A percentile compares a stretch with the other conserved stretches of the same genome.
These are phyloP conservation scores for Cladosporium halotolerans DNA, from an alignment of 2,329 filamentous ascomycete genomes.

Conservation along the genomic window DNA sequence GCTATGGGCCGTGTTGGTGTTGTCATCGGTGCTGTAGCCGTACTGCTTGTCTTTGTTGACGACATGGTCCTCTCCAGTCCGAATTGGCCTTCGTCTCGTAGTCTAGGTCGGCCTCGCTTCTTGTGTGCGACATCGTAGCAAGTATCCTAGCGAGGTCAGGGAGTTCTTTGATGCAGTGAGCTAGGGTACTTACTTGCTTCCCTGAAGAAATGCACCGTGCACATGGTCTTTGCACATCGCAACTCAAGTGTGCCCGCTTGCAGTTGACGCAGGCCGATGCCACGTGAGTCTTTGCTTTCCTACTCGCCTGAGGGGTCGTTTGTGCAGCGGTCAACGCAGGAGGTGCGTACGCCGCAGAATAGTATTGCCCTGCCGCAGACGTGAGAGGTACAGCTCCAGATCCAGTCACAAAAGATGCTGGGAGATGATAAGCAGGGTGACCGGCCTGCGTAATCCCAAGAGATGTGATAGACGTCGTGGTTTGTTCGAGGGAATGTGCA, in stretches of 20 bases:
- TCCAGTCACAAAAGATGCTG: slow-evolving; percentile 2
- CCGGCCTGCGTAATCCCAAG: not conserved
- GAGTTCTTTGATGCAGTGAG: not conserved
- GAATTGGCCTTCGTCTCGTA: slow-evolving; percentile 57
- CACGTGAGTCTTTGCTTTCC: slow-evolving; percentile 57
- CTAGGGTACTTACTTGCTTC: slow-evolving; percentile 49
- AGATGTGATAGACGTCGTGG: not conserved
- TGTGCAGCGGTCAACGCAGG: not conserved
- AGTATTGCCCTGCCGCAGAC: not conserved
- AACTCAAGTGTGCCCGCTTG: slow-evolving; percentile 71
- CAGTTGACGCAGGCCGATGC: slow-evolving; percentile 80
- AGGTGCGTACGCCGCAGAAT: not conserved
- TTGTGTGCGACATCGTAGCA: slow-evolving; percentile 83
- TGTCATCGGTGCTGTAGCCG: not conserved
- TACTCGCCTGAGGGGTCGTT: slow-evolving; percentile 8
- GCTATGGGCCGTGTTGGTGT: slow-evolving; percentile 21
- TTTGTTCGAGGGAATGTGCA: not conserved
- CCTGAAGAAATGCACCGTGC: slow-evolving; percentile 70
- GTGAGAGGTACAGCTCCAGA: not conserved
- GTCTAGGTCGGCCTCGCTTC: slow-evolving; percentile 69
- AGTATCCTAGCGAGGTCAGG: slow-evolving; percentile 51
- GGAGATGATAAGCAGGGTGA: not conserved
- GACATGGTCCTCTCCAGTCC: slow-evolving; percentile 17
- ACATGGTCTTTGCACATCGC: slow-evolving; percentile 65
- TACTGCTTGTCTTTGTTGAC: not conserved